Percentiles rank a stretch among this genome's conserved stretches.
Evolutionary conservation across 495 filamentous ascomycete species (phyloP).

Genomic region (Xylaria nigripes): DNA sequence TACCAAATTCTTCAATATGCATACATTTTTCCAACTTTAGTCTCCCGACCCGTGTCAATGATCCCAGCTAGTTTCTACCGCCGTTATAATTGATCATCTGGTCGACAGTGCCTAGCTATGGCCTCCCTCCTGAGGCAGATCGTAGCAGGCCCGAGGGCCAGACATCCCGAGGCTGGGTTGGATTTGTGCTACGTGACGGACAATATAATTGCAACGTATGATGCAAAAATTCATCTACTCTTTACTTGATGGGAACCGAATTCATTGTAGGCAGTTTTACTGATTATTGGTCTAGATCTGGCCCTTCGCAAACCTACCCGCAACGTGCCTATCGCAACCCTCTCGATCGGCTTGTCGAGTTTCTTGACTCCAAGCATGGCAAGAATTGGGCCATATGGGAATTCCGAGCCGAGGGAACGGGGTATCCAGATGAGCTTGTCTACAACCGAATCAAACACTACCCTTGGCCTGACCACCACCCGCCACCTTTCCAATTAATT

Average conservation of each 20-base stretch:
- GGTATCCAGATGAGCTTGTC: constrained; percentile 85
- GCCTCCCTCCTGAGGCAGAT: constrained; percentile 48
- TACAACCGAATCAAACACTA: constrained; percentile 78
- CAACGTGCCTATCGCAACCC: constrained; percentile 89
- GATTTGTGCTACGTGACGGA: constrained; percentile 95
- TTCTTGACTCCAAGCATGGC: constrained; percentile 77
- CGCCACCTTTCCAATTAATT: constrained; percentile 82
- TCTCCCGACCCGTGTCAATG: too few relatives aligned
- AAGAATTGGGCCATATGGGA: constrained; percentile 91
- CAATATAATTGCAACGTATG: constrained; percentile 57
- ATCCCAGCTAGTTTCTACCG: too few relatives aligned
- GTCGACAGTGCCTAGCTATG: constrained; percentile 30
- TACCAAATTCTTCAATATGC: too few relatives aligned
- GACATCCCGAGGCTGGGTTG: constrained; percentile 77
- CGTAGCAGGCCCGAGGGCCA: constrained; percentile 66
- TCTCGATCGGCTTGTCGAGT: constrained; percentile 71
- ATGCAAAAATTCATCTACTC: background rate
- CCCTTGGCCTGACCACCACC: constrained; percentile 95
- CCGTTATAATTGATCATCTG: background rate
- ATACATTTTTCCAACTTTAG: too few relatives aligned
- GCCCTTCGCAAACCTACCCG: constrained; percentile 80
- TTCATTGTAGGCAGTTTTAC: too few relatives aligned
- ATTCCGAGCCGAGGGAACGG: constrained; percentile 91
- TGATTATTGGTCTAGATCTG: constrained; percentile 44
- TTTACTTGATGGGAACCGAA: background rate